Evolutionary conservation across 2,329 filamentous ascomycete species (phyloP), one percentile per base, ranked within the genome.

Genomic region (Colletotrichum lindemuthianum): DNA sequence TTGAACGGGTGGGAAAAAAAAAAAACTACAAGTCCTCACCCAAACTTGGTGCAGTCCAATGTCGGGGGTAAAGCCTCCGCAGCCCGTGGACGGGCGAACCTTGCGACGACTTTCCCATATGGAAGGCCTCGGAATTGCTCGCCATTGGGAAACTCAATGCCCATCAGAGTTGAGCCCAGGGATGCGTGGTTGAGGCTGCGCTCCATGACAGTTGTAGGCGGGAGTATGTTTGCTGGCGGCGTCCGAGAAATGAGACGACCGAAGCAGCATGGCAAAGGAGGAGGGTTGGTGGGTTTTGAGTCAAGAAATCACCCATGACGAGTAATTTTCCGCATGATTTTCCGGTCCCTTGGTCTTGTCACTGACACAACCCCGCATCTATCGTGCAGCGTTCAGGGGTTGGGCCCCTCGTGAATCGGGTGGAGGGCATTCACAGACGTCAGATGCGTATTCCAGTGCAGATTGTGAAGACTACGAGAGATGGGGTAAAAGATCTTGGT

Each of bases 91-190:
- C 37, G 16, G 8, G 55, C 51, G 33, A 67, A 67, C 34, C 64
- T 54, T 3, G n/a, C 43, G 2, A 55, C 45, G 33, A 67, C 44
- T 6, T 37, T 51, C n/a, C 50, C 64, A 12, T 67, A 67, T 8
- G 56, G 64, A 1, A 67, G 60, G 7, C 56, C 60, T n/a, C 60
- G 57, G 15, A 60, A 60, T 33, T 64, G 57, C 11, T 33, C 44
- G 12, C 53, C 44, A 24, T 13, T 32, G 8, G 12, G 16, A 8
- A 60, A 39, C 6, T 54, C 43, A 8, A 54, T 24, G 13, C 49
- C 60, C 6, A 39, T 11, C 12, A 64, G 60, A 32, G 49, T 60
- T 11, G 56, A 60, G n/a, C 49, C 15, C 11, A 60, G 43, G 24
- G 56, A 32, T 12, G 39, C 24, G 44, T 52, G 59, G 4, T 52